Evolutionary conservation across 2,329 filamentous ascomycete genomes (phyloP).

Genomic region (Pleurostoma richardsiae): DNA sequence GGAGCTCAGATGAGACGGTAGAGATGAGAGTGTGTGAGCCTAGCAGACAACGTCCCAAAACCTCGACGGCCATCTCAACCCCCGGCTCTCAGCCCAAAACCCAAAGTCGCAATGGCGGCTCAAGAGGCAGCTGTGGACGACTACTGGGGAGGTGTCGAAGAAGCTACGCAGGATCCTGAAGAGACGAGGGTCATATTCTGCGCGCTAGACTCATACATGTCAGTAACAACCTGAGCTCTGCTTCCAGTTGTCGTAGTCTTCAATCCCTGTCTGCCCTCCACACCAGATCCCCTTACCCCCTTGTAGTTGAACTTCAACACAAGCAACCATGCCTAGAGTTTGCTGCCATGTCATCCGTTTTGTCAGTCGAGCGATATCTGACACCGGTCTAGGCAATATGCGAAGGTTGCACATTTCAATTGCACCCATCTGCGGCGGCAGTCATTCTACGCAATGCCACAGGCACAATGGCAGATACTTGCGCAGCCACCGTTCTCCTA

Average conservation of each 20-base stretch:
- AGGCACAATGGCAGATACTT: constrained; percentile 77
- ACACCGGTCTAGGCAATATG: constrained; percentile 63
- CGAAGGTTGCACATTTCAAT: constrained; percentile 80
- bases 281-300: neutral
- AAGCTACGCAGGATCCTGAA: constrained; percentile 68
- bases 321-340: too few relatives aligned
- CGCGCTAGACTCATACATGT: constrained; percentile 87
- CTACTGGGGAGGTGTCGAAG: constrained; percentile 57
- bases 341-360: too few relatives aligned
- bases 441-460: constrained; percentile 87
- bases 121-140: constrained; percentile 19
- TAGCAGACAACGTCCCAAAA: too few relatives aligned
- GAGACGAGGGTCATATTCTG: constrained; percentile 76
- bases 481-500: constrained; percentile 78
- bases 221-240: constrained; percentile 27
- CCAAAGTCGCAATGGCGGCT: constrained; percentile 1
- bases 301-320: neutral
- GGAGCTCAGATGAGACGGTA: too few relatives aligned
- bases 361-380: constrained; percentile 7
- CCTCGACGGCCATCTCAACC: too few relatives aligned
- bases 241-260: neutral
- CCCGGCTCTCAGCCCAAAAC: too few relatives aligned
- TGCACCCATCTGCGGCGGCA: constrained; percentile 86
- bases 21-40: too few relatives aligned
- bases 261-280: constrained; percentile 1